These are phyloP conservation scores for Tremellales sp. DNA, from an alignment of 1,284 basidiomycete species.

Conservation along the genomic window DNA sequence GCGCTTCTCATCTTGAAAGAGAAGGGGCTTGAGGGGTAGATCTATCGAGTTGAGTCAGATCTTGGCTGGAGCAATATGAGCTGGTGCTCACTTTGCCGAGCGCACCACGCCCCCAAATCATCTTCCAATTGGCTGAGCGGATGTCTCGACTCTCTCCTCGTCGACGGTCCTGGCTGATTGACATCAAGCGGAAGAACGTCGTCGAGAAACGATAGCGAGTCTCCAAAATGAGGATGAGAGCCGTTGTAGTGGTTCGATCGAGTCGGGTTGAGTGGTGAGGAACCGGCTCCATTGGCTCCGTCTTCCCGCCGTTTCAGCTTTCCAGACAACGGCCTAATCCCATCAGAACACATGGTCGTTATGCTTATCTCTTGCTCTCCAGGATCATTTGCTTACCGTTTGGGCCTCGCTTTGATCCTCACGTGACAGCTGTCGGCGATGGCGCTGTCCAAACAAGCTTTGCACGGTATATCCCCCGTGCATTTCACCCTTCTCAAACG, in stretches of 20 bases:
- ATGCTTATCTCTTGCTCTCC: neutral
- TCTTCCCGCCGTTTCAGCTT: neutral
- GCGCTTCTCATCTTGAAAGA: constrained; percentile 13
- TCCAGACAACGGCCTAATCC: neutral
- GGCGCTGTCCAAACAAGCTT: constrained; percentile 11
- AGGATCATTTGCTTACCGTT: constrained; percentile 10
- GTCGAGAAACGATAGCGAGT: neutral
- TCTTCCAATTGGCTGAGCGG: neutral
- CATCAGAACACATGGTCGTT: neutral
- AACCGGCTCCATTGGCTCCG: neutral
- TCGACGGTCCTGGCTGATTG: neutral
- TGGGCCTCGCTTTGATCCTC: constrained; percentile 19
- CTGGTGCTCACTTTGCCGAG: neutral
- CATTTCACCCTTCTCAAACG: constrained; percentile 15
- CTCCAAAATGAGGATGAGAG: neutral
- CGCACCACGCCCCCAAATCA: neutral
- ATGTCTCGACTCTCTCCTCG: neutral
- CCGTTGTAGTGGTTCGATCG: too few relatives aligned
- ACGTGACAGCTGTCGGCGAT: constrained; percentile 12
- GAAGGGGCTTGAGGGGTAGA: constrained; percentile 1
- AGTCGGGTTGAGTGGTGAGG: neutral
- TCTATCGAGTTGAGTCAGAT: constrained; percentile 1
- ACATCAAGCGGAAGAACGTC: neutral
- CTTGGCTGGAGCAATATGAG: neutral
- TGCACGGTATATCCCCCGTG: constrained; percentile 17